phyloP scores from a whole-genome alignment of 2,329 filamentous ascomycete species.

The Neonectria neomacrospora region DNA sequence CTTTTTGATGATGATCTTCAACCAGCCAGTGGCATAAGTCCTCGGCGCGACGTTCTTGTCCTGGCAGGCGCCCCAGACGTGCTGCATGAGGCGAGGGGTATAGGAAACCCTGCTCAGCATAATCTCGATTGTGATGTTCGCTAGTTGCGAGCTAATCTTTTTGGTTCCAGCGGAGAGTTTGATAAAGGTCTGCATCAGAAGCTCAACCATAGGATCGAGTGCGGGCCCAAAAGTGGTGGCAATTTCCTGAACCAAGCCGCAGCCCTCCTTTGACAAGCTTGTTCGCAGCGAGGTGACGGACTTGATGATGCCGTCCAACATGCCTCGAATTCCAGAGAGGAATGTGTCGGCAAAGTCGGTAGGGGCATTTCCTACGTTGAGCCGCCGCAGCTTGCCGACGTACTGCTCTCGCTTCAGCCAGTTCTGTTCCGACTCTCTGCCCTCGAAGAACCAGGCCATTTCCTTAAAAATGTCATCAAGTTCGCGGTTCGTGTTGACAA shows the following conservation, averaged over 20 bases:
- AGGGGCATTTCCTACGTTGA: conserved; percentile 86
- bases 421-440: conserved; percentile 89
- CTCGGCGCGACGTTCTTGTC: conserved; percentile 95
- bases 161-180: conserved; percentile 92
- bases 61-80: conserved; percentile 82
- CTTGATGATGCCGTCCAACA: conserved; percentile 91
- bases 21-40: conserved; percentile 81
- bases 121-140: conserved; percentile 81
- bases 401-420: conserved; percentile 89
- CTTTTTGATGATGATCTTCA: conserved; percentile 83
- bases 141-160: conserved; percentile 88
- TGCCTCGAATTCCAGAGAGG: conserved; percentile 73
- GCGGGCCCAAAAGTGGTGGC: conserved; percentile 79
- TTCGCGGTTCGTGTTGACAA: conserved; percentile 85
- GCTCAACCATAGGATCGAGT: conserved; percentile 89
- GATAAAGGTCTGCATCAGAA: conserved; percentile 88
- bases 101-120: conserved; percentile 85
- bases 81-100: conserved; percentile 83
- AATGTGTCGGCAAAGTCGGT: conserved; percentile 80
- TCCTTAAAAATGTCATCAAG: conserved; percentile 87
- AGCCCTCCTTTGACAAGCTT: conserved; percentile 89
- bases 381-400: conserved; percentile 77
- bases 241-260: conserved; percentile 84
- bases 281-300: conserved; percentile 85
- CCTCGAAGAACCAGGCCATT: conserved; percentile 86